phyloP scores from a whole-genome alignment of 495 filamentous ascomycete species.

The Lindgomyces ingoldianus region DNA sequence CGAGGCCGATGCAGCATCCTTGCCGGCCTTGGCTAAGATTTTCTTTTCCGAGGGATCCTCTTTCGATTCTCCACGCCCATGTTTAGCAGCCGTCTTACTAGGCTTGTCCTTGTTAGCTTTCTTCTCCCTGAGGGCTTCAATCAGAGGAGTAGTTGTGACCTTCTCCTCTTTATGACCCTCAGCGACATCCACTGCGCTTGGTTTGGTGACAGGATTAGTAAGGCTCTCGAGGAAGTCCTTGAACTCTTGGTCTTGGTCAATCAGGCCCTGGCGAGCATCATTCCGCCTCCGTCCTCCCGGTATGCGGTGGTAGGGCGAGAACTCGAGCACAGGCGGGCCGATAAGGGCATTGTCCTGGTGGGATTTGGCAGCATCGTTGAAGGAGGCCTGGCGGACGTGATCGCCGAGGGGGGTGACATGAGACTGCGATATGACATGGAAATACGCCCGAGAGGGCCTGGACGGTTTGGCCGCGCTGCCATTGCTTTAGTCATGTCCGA shows the following conservation, averaged over 20 bases:
- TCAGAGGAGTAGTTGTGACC: slow-evolving; percentile 78
- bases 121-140: slow-evolving; percentile 87
- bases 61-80: slow-evolving; percentile 53
- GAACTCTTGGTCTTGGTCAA: slow-evolving; percentile 94
- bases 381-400: slow-evolving; percentile 61
- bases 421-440: slow-evolving; percentile 66
- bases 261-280: slow-evolving; percentile 87
- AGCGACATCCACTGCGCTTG: slow-evolving; percentile 58
- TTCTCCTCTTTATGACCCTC: slow-evolving; percentile 61
- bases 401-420: slow-evolving; percentile 64
- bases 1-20: slow-evolving; percentile 37
- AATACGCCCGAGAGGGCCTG: slow-evolving; percentile 71
- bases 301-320: slow-evolving; percentile 76
- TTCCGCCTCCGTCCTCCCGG: slow-evolving; percentile 69
- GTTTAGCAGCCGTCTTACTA: slow-evolving; percentile 52
- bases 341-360: slow-evolving; percentile 66
- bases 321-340: slow-evolving; percentile 75
- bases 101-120: slow-evolving; percentile 84
- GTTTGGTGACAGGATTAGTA: slow-evolving; percentile 70
- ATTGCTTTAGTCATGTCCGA: slow-evolving; percentile 4
- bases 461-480: slow-evolving; percentile 75
- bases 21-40: slow-evolving; percentile 33
- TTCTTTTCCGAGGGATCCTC: slow-evolving; percentile 58
- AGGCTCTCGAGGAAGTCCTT: slow-evolving; percentile 87
- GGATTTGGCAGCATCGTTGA: slow-evolving; percentile 73